phyloP scores from a whole-genome alignment of 805 yeast genomes.

The Yarrowia keelungensis region DNA sequence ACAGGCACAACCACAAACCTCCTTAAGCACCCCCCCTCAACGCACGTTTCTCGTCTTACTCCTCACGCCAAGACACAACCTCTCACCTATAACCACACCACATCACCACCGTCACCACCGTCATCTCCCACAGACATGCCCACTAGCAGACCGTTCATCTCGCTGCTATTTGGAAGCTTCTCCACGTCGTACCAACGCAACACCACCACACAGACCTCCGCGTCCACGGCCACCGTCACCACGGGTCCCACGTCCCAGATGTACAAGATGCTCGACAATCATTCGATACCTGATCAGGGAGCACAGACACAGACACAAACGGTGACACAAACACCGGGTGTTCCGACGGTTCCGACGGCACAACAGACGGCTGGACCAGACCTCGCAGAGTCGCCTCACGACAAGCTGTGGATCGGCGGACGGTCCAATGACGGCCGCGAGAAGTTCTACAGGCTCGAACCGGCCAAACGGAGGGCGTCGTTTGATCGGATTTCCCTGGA shows the following conservation, averaged over 20 bases:
- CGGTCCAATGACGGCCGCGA: conserved; percentile 46
- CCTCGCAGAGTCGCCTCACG: conserved; percentile 35
- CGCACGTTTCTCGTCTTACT: background rate
- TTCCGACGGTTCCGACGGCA: background rate
- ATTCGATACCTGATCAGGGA: conserved; percentile 7
- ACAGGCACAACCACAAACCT: no score
- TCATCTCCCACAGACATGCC: conserved; percentile 6
- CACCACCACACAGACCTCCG: conserved; percentile 23
- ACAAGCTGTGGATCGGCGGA: conserved; percentile 49
- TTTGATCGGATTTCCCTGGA: conserved; percentile 45
- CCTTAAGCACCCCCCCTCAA: background rate
- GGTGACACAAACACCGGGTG: background rate
- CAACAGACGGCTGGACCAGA: background rate
- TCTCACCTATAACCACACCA: background rate
- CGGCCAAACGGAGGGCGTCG: conserved; percentile 42
- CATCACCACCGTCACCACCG: background rate
- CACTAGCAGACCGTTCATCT: conserved; percentile 33
- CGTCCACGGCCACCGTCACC: conserved; percentile 28
- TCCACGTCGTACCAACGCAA: conserved; percentile 36
- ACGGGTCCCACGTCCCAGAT: conserved; percentile 17
- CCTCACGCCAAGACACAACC: conserved; percentile 8
- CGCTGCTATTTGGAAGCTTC: conserved; percentile 33
- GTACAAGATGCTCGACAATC: conserved; percentile 36
- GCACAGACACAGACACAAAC: conserved; percentile 13
- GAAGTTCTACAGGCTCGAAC: conserved; percentile 44